phyloP scores from a whole-genome alignment of 257 asterid genomes.

The Rauvolfia tetraphylla region DNA sequence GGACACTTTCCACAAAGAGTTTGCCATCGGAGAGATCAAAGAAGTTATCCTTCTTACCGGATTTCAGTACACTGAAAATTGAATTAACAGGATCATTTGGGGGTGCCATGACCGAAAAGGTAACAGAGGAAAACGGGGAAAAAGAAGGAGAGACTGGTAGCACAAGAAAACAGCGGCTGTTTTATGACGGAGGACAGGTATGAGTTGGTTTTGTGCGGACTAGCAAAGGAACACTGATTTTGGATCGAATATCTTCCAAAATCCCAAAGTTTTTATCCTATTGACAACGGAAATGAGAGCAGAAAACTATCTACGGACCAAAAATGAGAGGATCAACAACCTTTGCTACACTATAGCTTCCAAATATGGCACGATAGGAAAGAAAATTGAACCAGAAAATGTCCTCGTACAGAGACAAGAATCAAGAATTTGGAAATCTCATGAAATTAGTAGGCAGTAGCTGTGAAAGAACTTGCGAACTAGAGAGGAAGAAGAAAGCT shows the following conservation, averaged over 20 bases:
- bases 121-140: slow-evolving; percentile 18
- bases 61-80: slow-evolving; percentile 15
- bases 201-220: not conserved
- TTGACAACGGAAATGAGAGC: too few relatives aligned
- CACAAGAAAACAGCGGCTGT: not conserved
- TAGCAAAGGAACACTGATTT: not conserved
- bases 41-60: slow-evolving; percentile 24
- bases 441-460: not conserved
- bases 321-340: too few relatives aligned
- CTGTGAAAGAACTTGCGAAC: not conserved
- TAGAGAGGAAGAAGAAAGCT: not conserved
- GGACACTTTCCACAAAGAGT: slow-evolving; percentile 36
- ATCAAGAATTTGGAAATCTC: not conserved
- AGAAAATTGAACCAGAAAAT: not conserved
- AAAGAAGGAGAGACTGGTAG: not conserved
- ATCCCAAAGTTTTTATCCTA: too few relatives aligned
- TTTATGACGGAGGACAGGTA: not conserved
- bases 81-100: slow-evolving; percentile 33
- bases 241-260: not conserved
- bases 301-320: too few relatives aligned
- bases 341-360: too few relatives aligned
- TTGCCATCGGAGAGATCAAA: slow-evolving; percentile 38
- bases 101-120: slow-evolving; percentile 43
- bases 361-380: not conserved
- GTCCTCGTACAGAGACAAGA: not conserved